Evolutionary conservation across 2,329 filamentous ascomycete genomes (phyloP).

Genomic region (Sarocladium brachiariae): DNA sequence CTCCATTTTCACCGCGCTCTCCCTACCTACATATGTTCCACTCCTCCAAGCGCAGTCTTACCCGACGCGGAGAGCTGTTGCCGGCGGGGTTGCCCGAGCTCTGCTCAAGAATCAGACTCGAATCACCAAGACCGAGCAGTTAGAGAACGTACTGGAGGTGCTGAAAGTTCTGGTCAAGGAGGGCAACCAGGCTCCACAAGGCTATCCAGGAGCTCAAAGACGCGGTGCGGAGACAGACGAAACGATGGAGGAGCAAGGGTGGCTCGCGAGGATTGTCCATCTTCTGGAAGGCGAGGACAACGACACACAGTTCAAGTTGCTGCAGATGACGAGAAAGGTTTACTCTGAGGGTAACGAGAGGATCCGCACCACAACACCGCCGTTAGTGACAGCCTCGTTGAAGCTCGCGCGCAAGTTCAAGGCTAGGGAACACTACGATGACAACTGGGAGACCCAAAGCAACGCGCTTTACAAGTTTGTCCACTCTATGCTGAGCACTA

Average conservation of each 20-base stretch:
- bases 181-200: slow-evolving; percentile 73
- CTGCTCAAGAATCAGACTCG: slow-evolving; percentile 76
- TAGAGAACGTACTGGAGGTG: slow-evolving; percentile 84
- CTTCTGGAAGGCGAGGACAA: slow-evolving; percentile 78
- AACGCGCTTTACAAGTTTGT: slow-evolving; percentile 92
- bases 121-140: slow-evolving; percentile 69
- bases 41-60: slow-evolving; percentile 90
- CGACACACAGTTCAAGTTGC: slow-evolving; percentile 86
- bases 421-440: slow-evolving; percentile 73
- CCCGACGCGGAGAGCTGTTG: slow-evolving; percentile 81
- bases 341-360: slow-evolving; percentile 90
- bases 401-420: slow-evolving; percentile 88
- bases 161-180: slow-evolving; percentile 90
- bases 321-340: slow-evolving; percentile 80
- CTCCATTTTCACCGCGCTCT: slow-evolving; percentile 92
- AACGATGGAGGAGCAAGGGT: slow-evolving; percentile 95
- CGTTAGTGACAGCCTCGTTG: slow-evolving; percentile 81
- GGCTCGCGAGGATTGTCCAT: slow-evolving; percentile 89
- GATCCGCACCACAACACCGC: slow-evolving; percentile 91
- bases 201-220: slow-evolving; percentile 76
- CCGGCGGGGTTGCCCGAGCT: slow-evolving; percentile 76
- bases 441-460: slow-evolving; percentile 56
- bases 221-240: slow-evolving; percentile 84
- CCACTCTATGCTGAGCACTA: slow-evolving; percentile 76
- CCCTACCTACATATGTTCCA: slow-evolving; percentile 85